Evolutionary conservation across 352 stramenopile species (phyloP).

Genomic region (Elongisporangium undulatum): DNA sequence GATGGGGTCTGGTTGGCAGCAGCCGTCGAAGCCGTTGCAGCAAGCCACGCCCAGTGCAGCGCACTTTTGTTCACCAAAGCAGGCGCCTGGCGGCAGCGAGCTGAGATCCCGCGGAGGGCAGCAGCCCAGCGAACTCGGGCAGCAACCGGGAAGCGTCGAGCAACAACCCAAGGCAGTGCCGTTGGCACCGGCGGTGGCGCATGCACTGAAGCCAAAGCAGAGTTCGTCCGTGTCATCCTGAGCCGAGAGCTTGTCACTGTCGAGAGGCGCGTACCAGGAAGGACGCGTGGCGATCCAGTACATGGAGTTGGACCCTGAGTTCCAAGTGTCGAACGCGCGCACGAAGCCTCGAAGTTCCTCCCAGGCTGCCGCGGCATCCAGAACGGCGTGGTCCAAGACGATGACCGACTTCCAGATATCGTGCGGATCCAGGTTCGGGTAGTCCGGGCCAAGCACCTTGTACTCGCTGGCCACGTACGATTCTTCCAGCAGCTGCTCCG

Average conservation of each 20-base stretch:
- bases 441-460: slow-evolving; percentile 39
- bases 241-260: slow-evolving; percentile 20
- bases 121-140: slow-evolving; percentile 54
- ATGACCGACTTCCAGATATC: slow-evolving; percentile 79
- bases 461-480: slow-evolving; percentile 56
- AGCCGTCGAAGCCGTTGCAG: slow-evolving; percentile 70
- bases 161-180: slow-evolving; percentile 62
- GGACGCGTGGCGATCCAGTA: slow-evolving; percentile 70
- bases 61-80: slow-evolving; percentile 61
- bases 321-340: slow-evolving; percentile 66
- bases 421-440: slow-evolving; percentile 21
- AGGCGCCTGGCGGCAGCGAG: slow-evolving; percentile 44
- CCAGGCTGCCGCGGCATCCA: slow-evolving; percentile 54
- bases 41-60: slow-evolving; percentile 50
- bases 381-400: slow-evolving; percentile 67
- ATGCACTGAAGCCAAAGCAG: slow-evolving; percentile 67
- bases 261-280: slow-evolving; percentile 58
- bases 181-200: slow-evolving; percentile 46
- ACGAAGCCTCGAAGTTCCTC: slow-evolving; percentile 48
- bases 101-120: slow-evolving; percentile 45
- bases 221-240: slow-evolving; percentile 34
- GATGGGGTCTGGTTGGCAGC: slow-evolving; percentile 49
- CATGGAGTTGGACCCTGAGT: slow-evolving; percentile 66
- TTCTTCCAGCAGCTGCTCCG: slow-evolving; percentile 51
- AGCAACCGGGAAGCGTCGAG: slow-evolving; percentile 63